A percentile compares a stretch with the other conserved stretches of the same genome.
Conservation (phyloP, 805 yeast genomes). For the Hanseniaspora vineae region DNA sequence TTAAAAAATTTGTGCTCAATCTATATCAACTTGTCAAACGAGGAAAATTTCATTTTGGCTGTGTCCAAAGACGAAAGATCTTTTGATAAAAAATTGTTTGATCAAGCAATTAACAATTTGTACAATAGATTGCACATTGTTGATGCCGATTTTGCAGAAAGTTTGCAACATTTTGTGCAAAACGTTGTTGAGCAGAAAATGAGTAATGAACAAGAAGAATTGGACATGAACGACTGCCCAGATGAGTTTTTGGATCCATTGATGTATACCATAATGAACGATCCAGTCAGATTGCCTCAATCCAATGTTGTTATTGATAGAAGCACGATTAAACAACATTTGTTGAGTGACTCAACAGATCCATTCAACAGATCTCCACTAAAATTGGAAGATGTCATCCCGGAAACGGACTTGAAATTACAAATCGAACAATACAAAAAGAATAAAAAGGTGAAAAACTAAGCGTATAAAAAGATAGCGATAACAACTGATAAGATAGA, state of each 20-base stretch:
- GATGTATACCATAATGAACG: conserved; percentile 90
- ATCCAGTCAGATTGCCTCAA: conserved; percentile 89
- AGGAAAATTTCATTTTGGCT: conserved; percentile 57
- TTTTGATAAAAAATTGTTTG: conserved; percentile 52
- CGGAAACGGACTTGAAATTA: conserved; percentile 54
- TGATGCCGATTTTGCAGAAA: conserved; percentile 38
- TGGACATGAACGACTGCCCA: conserved; percentile 85
- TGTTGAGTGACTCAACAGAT: conserved; percentile 89
- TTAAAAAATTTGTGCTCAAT: conserved; percentile 61
- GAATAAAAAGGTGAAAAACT: conserved; percentile 9
- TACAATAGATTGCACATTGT: conserved; percentile 39
- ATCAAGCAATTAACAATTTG: conserved; percentile 58
- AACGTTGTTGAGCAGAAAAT: conserved; percentile 49
- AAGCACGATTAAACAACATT: conserved; percentile 84
- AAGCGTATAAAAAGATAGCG: too few species aligned
- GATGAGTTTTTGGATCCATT: conserved; percentile 95
- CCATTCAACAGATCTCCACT: conserved; percentile 93
- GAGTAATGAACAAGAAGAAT: conserved; percentile 68
- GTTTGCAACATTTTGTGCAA: conserved; percentile 43
- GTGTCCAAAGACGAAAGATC: conserved; percentile 91
- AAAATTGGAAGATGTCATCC: conserved; percentile 75
- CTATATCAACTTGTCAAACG: conserved; percentile 55
- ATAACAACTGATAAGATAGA: too few species aligned
- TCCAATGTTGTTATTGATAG: conserved; percentile 79
- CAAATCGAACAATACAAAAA: conserved; percentile 51